These are phyloP conservation scores for Botryococcus braunii DNA, from an alignment of 163 green algal genomes.

Conservation along the genomic window DNA sequence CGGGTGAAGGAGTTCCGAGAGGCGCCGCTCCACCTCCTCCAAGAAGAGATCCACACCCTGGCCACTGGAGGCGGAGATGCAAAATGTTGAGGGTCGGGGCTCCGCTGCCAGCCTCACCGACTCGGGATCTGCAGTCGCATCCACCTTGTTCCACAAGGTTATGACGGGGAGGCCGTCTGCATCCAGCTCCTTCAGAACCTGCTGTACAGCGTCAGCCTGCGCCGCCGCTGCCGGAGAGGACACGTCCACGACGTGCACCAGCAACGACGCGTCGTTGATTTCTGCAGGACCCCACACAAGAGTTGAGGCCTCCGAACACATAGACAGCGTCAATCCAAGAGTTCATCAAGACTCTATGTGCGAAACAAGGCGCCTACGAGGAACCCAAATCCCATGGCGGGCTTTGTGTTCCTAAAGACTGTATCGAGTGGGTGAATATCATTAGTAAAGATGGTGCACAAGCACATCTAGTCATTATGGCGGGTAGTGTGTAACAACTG, in stretches of 20 bases:
- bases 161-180: constrained; percentile 56
- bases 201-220: constrained; percentile 64
- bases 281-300: too few species aligned
- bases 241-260: constrained; percentile 94
- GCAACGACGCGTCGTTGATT: constrained; percentile 65
- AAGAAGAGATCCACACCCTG: constrained; percentile 61
- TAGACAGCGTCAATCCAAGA: too few species aligned
- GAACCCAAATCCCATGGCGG: too few species aligned
- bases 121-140: constrained; percentile 47
- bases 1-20: constrained; percentile 7
- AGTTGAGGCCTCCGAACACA: too few species aligned
- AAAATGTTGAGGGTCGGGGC: constrained; percentile 41
- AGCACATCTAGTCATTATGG: too few species aligned
- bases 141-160: constrained; percentile 91
- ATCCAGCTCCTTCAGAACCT: constrained; percentile 64
- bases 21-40: constrained; percentile 24
- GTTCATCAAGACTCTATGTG: too few species aligned
- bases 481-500: too few species aligned
- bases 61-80: constrained; percentile 52
- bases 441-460: too few species aligned
- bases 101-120: constrained; percentile 44
- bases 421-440: too few species aligned
- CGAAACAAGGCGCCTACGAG: too few species aligned
- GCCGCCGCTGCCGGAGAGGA: constrained; percentile 57
- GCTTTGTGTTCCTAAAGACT: too few species aligned